Base-by-base conservation (phyloP, 2,329 filamentous ascomycete genomes). In the Aureobasidium lini region DNA sequence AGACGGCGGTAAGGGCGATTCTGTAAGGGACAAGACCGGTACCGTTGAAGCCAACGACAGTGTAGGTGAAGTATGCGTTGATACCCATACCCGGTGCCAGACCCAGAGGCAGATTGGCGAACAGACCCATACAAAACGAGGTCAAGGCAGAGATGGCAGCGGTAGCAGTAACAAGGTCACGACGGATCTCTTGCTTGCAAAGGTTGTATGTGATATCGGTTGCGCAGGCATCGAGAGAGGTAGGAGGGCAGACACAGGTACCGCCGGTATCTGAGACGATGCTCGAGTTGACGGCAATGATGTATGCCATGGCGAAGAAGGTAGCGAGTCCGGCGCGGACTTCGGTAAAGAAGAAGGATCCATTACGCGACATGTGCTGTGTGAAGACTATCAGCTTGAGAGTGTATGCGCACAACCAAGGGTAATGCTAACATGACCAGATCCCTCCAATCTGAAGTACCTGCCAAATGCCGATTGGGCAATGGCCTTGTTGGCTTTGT, bases 31-130 rank as follows among this genome's bases (percentile, higher is more conserved):
- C 85, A 37, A 81, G 78, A 2, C 89, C 89, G 23, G 78, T 81
- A 44, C 90, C 90, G 70, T 92, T 86, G 67, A 79, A 84, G 3
- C 90, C 90, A 60, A 95, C 90, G 46, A 90, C 86, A 0, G 84
- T 88, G 70, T 88, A 95, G 29, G 90, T 82, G 69, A 95, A 95
- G 72, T 95, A 95, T 16, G 90, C 90, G 69, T 95, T 95, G 59
- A 95, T 73, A 29, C 90, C 87, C 87, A 90, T 89, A 39, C 87
- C 87, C 15, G 87, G 87, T 6, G 86, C 87, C 44, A 89, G 73
- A 8, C 84, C 85, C 18, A 62, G 28, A 31, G 61, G 61, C 4
- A 62, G 78, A 65, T 95, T 95, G 63, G 90, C 86, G 64, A 92
- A 84, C 1, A 93, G 72, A 18, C 90, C 90, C 87, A 95, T 91